Percentiles rank a stretch among this genome's conserved stretches.
Conservation (phyloP, 352 stramenopile species). For the Elongisporangium anandrum region DNA sequence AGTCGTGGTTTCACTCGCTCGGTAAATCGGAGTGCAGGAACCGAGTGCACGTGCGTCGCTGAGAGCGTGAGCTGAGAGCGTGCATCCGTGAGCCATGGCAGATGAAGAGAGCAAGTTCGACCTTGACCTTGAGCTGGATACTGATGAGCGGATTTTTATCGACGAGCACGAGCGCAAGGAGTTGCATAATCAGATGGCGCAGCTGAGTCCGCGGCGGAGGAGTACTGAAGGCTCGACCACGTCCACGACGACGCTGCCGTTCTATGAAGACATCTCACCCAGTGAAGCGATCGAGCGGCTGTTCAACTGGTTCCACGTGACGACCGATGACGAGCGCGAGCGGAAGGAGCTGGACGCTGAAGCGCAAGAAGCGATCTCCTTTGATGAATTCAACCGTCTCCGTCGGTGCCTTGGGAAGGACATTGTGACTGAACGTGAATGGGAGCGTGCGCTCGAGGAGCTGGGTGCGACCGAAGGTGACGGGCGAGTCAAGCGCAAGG, state of each 20-base stretch:
- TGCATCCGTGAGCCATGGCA: neutral
- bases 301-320: conserved; percentile 32
- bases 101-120: conserved; percentile 15
- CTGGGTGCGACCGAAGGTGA: conserved; percentile 15
- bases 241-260: conserved; percentile 37
- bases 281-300: conserved; percentile 33
- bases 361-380: conserved; percentile 16
- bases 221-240: conserved; percentile 10
- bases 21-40: neutral
- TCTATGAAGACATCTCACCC: conserved; percentile 50
- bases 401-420: conserved; percentile 29
- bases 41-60: neutral
- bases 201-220: conserved; percentile 29
- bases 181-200: conserved; percentile 28
- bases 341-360: neutral
- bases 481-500: conserved; percentile 13
- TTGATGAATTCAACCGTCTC: conserved; percentile 38
- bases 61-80: neutral
- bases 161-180: conserved; percentile 12
- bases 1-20: neutral
- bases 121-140: conserved; percentile 26
- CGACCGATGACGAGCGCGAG: neutral
- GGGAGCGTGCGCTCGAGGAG: conserved; percentile 35
- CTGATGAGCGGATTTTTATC: conserved; percentile 29
- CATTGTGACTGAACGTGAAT: conserved; percentile 19